Conservation (phyloP, 2,329 filamentous ascomycete genomes). For the Chaetomium sp. region DNA sequence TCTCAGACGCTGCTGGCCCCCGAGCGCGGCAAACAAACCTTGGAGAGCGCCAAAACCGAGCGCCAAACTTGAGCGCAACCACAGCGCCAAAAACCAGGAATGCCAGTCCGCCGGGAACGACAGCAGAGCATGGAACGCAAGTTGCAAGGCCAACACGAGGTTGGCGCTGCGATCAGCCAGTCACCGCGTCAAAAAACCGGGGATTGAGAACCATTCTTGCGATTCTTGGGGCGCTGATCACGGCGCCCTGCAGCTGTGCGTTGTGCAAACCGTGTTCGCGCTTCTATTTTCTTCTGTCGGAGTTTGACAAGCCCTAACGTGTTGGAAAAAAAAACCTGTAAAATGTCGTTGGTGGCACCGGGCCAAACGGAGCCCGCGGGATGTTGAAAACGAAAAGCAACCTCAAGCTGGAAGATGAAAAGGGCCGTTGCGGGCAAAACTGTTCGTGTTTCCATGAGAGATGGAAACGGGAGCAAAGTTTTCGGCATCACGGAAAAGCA, state of each 20-base stretch:
- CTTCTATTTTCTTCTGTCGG: constrained; percentile 12
- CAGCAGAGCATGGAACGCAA: background rate
- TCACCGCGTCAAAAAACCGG: constrained; percentile 14
- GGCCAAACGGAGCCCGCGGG: background rate
- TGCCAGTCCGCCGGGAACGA: too few relatives aligned
- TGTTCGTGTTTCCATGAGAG: too few relatives aligned
- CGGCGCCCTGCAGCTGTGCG: constrained; percentile 19
- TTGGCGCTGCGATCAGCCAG: constrained; percentile 3
- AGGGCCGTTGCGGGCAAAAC: too few relatives aligned
- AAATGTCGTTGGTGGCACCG: background rate
- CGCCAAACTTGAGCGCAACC: too few relatives aligned
- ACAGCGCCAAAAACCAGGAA: too few relatives aligned
- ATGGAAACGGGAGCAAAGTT: too few relatives aligned
- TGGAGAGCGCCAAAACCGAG: too few relatives aligned
- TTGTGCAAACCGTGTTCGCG: constrained; percentile 8
- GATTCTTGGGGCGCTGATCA: constrained; percentile 13
- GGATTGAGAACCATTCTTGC: constrained; percentile 11
- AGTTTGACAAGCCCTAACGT: constrained; percentile 11
- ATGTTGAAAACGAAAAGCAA: constrained; percentile 2
- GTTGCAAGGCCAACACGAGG: constrained; percentile 17
- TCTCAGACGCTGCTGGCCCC: too few relatives aligned
- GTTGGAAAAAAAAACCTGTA: background rate
- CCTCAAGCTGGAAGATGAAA: too few relatives aligned
- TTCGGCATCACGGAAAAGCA: too few relatives aligned
- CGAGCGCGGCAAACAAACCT: too few relatives aligned